phyloP scores from a whole-genome alignment of 2,329 filamentous ascomycete species.

The Colletotrichum sp. region DNA sequence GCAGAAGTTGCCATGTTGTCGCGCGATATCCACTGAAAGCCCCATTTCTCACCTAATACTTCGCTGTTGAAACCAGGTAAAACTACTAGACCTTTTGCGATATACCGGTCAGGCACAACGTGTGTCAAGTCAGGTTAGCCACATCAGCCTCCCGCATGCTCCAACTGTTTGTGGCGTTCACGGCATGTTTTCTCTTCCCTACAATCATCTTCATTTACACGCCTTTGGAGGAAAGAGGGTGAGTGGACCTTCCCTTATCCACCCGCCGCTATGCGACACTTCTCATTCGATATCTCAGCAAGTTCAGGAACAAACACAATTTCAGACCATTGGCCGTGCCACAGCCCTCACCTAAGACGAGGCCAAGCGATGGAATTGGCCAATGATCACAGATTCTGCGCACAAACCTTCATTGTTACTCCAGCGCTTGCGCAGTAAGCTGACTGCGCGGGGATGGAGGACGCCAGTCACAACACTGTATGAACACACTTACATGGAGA shows the following conservation, averaged over 20 bases:
- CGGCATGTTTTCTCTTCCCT: background rate
- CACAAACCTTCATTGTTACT: background rate
- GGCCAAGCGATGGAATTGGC: background rate
- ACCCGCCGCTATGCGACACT: background rate
- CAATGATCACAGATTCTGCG: background rate
- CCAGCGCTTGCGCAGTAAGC: background rate
- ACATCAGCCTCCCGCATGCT: background rate
- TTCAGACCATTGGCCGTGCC: background rate
- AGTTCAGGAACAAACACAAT: background rate
- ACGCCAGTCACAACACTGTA: background rate
- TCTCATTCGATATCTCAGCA: background rate
- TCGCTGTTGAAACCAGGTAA: background rate
- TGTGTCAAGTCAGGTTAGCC: background rate
- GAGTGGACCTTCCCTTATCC: background rate
- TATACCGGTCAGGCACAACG: background rate
- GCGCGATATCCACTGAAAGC: background rate
- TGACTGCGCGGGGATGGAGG: background rate
- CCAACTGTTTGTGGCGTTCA: background rate
- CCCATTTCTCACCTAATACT: background rate
- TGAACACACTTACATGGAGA: background rate
- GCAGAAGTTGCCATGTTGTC: background rate
- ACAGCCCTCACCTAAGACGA: background rate
- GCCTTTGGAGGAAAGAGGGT: background rate
- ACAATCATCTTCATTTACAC: background rate
- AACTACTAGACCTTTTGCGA: background rate